phyloP scores from a whole-genome alignment of 192 early-diverging fungal genomes.

The Coemansia sp. region DNA sequence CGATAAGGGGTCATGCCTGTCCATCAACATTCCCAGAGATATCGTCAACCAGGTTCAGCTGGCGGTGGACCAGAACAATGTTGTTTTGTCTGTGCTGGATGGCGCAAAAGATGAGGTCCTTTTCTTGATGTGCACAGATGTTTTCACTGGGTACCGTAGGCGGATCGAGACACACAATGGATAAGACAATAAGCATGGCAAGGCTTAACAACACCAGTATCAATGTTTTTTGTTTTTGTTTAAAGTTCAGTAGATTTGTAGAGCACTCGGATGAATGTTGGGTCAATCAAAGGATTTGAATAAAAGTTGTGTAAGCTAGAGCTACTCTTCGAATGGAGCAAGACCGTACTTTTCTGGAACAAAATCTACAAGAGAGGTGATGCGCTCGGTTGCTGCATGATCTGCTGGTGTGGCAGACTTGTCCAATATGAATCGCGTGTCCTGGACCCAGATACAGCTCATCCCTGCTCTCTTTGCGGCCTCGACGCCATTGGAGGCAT shows the following conservation, averaged over 20 bases:
- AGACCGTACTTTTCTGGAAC: constrained; percentile 66
- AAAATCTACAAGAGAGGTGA: constrained; percentile 69
- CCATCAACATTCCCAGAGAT: constrained; percentile 33
- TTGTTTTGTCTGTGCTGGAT: constrained; percentile 41
- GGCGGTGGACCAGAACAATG: constrained; percentile 26
- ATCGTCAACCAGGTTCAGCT: constrained; percentile 24
- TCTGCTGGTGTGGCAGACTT: constrained; percentile 41
- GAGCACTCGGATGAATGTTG: too few relatives aligned
- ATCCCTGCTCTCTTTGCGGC: constrained; percentile 83
- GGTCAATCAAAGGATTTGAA: not conserved
- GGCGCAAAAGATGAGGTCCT: constrained; percentile 49
- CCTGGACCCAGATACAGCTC: constrained; percentile 89
- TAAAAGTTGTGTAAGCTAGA: not conserved
- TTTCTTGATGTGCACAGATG: constrained; percentile 47
- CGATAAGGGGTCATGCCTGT: constrained; percentile 25
- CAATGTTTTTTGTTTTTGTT: too few relatives aligned
- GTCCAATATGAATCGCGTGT: constrained; percentile 61
- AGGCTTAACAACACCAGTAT: too few relatives aligned
- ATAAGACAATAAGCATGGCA: not conserved
- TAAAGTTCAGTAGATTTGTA: too few relatives aligned
- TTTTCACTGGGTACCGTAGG: constrained; percentile 35
- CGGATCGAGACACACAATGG: constrained; percentile 11
- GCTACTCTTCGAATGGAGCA: constrained; percentile 50
- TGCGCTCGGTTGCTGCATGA: constrained; percentile 60
- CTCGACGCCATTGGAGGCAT: constrained; percentile 78